Evolutionary conservation across 331 rosid species (phyloP).

Genomic region (Acacia concinna): DNA sequence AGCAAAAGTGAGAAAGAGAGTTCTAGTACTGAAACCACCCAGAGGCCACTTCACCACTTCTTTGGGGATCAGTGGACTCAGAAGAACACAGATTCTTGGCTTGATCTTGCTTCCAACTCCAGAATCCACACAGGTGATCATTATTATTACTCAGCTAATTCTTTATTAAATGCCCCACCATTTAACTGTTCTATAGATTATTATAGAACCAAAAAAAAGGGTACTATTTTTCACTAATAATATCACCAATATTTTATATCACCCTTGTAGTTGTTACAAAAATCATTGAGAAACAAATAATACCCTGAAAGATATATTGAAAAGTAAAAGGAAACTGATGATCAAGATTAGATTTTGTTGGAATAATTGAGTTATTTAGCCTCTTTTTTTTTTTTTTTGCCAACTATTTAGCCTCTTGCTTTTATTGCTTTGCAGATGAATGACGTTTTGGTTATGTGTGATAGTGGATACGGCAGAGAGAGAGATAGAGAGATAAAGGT

Average conservation of each 20-base stretch:
- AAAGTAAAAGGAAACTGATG: neutral
- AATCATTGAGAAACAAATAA: too few relatives aligned
- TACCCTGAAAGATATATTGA: neutral
- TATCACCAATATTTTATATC: too few relatives aligned
- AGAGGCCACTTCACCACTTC: slow-evolving; percentile 91
- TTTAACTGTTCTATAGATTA: neutral
- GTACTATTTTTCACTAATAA: too few relatives aligned
- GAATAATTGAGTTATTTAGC: slow-evolving; percentile 2
- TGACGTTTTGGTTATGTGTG: slow-evolving; percentile 42
- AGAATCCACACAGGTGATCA: slow-evolving; percentile 57
- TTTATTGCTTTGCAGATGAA: slow-evolving; percentile 58
- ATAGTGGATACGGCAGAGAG: slow-evolving; percentile 51
- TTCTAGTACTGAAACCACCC: slow-evolving; percentile 47
- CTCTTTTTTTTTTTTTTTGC: too few relatives aligned
- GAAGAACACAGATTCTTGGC: slow-evolving; percentile 91
- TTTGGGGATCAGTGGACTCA: slow-evolving; percentile 86
- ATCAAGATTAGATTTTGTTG: neutral
- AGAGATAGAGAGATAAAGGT: slow-evolving; percentile 56
- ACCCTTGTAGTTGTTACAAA: neutral
- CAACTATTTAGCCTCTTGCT: neutral
- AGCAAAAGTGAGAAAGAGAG: slow-evolving; percentile 50
- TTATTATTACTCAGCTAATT: neutral
- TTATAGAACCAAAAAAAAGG: too few relatives aligned
- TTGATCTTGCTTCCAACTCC: slow-evolving; percentile 92
- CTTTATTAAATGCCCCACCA: neutral